phyloP scores from a whole-genome alignment of 805 yeast genomes.

The Pichia membranifaciens region DNA sequence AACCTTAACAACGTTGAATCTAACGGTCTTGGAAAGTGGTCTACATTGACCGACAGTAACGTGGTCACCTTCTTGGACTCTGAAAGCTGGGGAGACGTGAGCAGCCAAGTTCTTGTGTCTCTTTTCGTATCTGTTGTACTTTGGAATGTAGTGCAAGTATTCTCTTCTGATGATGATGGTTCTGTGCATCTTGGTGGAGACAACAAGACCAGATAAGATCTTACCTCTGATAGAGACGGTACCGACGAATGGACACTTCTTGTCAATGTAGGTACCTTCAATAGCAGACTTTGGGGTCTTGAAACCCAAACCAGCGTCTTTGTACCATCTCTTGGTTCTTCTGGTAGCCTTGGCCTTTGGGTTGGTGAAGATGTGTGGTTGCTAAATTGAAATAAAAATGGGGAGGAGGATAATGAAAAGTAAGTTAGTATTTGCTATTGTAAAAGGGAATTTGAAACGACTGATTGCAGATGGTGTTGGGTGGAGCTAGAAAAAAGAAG shows the following conservation, averaged over 20 bases:
- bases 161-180: slow-evolving; percentile 99
- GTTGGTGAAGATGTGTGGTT: slow-evolving; percentile 99
- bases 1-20: slow-evolving; percentile 98
- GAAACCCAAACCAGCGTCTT: slow-evolving; percentile 99
- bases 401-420: slow-evolving; percentile 5
- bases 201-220: slow-evolving; percentile 98
- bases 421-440: slow-evolving; percentile 15
- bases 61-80: slow-evolving; percentile 97
- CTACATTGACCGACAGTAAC: slow-evolving; percentile 99
- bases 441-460: not conserved
- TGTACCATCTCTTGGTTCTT: slow-evolving; percentile 99
- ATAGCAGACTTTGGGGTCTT: slow-evolving; percentile 99
- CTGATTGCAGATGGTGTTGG: not conserved
- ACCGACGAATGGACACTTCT: slow-evolving; percentile 99
- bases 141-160: slow-evolving; percentile 99
- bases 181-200: slow-evolving; percentile 99
- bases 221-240: slow-evolving; percentile 98
- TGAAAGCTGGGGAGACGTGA: slow-evolving; percentile 99
- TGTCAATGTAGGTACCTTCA: slow-evolving; percentile 98
- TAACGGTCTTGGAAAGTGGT: slow-evolving; percentile 99
- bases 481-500: no score
- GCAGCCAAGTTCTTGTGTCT: slow-evolving; percentile 99
- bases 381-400: slow-evolving; percentile 44
- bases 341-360: slow-evolving; percentile 98
- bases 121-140: slow-evolving; percentile 99